Percentiles rank a stretch among this genome's conserved stretches.
phyloP scores from a whole-genome alignment of 2,329 filamentous ascomycete genomes.

The Laburnicola sp. region DNA sequence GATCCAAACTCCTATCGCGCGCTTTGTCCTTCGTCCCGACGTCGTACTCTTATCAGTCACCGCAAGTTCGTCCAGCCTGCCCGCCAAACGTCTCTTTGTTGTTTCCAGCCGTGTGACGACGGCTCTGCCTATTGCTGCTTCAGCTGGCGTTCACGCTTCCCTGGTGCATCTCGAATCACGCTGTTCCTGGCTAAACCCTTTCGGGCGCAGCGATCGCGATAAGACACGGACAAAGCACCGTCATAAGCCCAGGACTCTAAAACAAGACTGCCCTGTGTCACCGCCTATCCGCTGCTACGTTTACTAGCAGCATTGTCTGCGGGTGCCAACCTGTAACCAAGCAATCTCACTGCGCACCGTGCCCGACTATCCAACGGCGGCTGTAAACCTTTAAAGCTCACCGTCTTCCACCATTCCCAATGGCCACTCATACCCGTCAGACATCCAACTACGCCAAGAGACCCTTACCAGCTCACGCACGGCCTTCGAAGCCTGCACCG shows the following conservation, averaged over 20 bases:
- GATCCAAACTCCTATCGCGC: slow-evolving; percentile 10
- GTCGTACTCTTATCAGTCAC: slow-evolving; percentile 27
- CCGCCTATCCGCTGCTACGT: slow-evolving; percentile 39
- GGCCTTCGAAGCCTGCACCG: slow-evolving; percentile 37
- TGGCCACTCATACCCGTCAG: slow-evolving; percentile 41
- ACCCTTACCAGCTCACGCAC: slow-evolving; percentile 39
- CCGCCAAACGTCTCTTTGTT: slow-evolving; percentile 17
- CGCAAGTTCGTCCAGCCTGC: slow-evolving; percentile 29
- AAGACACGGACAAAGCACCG: slow-evolving; percentile 45
- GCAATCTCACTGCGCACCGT: slow-evolving; percentile 33
- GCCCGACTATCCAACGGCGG: slow-evolving; percentile 26
- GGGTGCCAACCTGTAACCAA: slow-evolving; percentile 18
- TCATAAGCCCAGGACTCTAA: slow-evolving; percentile 35
- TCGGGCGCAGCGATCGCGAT: slow-evolving; percentile 39
- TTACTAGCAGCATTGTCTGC: slow-evolving; percentile 22
- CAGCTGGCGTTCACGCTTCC: slow-evolving; percentile 5
- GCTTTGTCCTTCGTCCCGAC: slow-evolving; percentile 23
- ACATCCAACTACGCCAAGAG: slow-evolving; percentile 42
- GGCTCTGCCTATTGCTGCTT: slow-evolving; percentile 9
- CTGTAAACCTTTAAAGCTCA: slow-evolving; percentile 42
- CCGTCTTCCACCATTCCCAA: slow-evolving; percentile 36
- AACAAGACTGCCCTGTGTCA: slow-evolving; percentile 39
- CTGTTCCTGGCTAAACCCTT: slow-evolving; percentile 42
- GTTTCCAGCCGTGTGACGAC: slow-evolving; percentile 4
- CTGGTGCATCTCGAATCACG: slow-evolving; percentile 12